Percentiles rank a stretch among this genome's conserved stretches.
phyloP scores from a whole-genome alignment of 2,329 filamentous ascomycete species.

The Botrytis deweyae region DNA sequence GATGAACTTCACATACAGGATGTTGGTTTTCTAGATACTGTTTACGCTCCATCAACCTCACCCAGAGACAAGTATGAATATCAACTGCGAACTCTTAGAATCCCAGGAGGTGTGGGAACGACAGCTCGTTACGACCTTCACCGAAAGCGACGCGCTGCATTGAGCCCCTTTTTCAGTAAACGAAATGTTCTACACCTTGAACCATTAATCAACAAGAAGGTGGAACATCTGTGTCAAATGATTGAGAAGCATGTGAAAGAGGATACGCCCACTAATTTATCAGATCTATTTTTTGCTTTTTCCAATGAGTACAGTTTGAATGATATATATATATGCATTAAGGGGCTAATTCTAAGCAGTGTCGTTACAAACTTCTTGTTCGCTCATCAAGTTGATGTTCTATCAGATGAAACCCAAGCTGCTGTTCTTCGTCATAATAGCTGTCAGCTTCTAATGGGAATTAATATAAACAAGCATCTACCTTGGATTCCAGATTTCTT shows the following conservation, averaged over 20 bases:
- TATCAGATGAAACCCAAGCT: slow-evolving; percentile 19
- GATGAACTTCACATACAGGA: not conserved
- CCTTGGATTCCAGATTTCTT: slow-evolving; percentile 22
- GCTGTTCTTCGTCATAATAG: slow-evolving; percentile 21
- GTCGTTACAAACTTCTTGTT: slow-evolving; percentile 23
- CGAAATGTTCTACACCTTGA: not conserved
- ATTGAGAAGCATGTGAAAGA: not conserved
- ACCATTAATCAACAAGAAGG: not conserved
- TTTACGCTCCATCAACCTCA: not conserved
- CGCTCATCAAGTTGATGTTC: slow-evolving; percentile 22
- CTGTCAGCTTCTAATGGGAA: slow-evolving; percentile 19
- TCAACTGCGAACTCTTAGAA: not conserved
- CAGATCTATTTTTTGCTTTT: not conserved
- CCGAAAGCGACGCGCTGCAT: not conserved
- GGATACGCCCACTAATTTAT: not conserved
- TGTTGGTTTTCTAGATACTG: not conserved
- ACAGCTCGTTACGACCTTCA: not conserved
- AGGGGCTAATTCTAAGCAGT: not conserved
- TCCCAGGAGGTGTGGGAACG: not conserved
- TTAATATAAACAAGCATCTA: slow-evolving; percentile 23
- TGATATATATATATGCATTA: not conserved
- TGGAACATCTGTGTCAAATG: not conserved
- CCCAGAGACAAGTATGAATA: not conserved
- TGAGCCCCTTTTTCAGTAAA: not conserved
- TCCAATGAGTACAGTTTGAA: not conserved